A percentile compares a stretch with the other conserved stretches of the same genome.
Evolutionary conservation across 148 eudicot genomes (phyloP).

Genomic region (Rheum nobile): DNA sequence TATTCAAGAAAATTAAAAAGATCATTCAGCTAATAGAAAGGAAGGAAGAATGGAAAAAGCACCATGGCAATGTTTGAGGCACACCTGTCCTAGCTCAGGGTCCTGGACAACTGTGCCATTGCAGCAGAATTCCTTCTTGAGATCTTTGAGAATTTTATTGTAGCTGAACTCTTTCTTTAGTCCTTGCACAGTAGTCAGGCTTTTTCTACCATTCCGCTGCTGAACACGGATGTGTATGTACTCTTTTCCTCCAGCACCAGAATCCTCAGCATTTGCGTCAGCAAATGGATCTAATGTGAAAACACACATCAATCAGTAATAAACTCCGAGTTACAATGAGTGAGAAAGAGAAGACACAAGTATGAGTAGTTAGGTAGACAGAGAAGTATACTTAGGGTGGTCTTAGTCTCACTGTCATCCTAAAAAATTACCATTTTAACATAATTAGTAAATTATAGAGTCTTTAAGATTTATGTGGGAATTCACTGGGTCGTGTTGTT

Average conservation of each 20-base stretch:
- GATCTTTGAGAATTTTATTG: slow-evolving; percentile 86
- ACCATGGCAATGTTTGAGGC: neutral
- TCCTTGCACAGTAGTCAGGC: slow-evolving; percentile 91
- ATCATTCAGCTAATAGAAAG: neutral
- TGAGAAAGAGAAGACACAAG: too few relatives aligned
- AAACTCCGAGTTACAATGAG: neutral
- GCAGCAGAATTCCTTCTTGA: slow-evolving; percentile 93
- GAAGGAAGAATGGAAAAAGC: neutral
- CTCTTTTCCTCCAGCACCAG: slow-evolving; percentile 86
- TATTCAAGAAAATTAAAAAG: neutral
- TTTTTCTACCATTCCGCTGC: slow-evolving; percentile 86
- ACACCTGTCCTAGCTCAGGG: slow-evolving; percentile 87
- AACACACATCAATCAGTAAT: neutral
- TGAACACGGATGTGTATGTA: slow-evolving; percentile 86
- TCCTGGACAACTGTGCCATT: slow-evolving; percentile 95
- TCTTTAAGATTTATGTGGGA: too few relatives aligned
- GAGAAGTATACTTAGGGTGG: too few relatives aligned
- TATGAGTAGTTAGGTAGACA: too few relatives aligned
- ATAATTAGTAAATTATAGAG: too few relatives aligned
- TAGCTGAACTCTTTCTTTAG: slow-evolving; percentile 88
- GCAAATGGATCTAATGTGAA: slow-evolving; percentile 66
- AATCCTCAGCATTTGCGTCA: slow-evolving; percentile 92
- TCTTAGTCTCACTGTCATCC: too few relatives aligned
- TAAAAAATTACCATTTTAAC: too few relatives aligned
- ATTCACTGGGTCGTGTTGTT: too few relatives aligned